These are phyloP conservation scores for Cephalotrichum gorgonifer DNA, from an alignment of 2,329 filamentous ascomycete species.

Conservation along the genomic window DNA sequence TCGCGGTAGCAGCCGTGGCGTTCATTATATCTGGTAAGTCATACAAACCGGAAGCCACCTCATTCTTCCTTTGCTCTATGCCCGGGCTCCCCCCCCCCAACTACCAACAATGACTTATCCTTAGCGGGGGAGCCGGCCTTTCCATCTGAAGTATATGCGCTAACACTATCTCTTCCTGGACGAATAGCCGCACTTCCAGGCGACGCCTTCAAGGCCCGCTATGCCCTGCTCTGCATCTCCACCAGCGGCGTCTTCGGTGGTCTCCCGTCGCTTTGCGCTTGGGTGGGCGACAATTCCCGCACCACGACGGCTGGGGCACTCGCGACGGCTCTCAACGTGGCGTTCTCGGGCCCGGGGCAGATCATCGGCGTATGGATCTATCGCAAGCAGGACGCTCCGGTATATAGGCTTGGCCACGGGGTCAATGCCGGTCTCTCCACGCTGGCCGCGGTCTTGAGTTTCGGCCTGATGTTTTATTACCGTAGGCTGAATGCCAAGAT, in stretches of 20 bases:
- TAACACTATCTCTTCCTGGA: too few species aligned
- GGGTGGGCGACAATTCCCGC: constrained; percentile 15
- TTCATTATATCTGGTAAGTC: constrained; percentile 4
- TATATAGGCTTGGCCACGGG: constrained; percentile 6
- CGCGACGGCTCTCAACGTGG: constrained; percentile 15
- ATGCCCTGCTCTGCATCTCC: constrained; percentile 39
- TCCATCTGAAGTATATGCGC: too few species aligned
- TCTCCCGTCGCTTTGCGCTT: constrained; percentile 15
- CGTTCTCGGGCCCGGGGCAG: constrained; percentile 15
- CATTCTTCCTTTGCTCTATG: too few species aligned
- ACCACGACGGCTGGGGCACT: constrained; percentile 12
- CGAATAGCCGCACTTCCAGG: constrained; percentile 19
- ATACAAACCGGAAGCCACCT: not conserved
- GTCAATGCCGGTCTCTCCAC: constrained; percentile 2
- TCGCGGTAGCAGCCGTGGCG: constrained; percentile 5
- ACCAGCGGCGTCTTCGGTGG: constrained; percentile 29
- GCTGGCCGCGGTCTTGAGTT: not conserved
- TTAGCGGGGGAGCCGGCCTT: too few species aligned
- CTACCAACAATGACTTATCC: too few species aligned
- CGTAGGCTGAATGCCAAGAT: not conserved
- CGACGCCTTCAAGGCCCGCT: constrained; percentile 36
- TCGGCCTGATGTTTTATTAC: not conserved
- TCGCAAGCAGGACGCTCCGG: constrained; percentile 7
- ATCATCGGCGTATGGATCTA: constrained; percentile 19
- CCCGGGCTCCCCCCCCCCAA: too few species aligned